Evolutionary conservation across 257 asterid genomes (phyloP).

Genomic region (Solanum chmielewskii): DNA sequence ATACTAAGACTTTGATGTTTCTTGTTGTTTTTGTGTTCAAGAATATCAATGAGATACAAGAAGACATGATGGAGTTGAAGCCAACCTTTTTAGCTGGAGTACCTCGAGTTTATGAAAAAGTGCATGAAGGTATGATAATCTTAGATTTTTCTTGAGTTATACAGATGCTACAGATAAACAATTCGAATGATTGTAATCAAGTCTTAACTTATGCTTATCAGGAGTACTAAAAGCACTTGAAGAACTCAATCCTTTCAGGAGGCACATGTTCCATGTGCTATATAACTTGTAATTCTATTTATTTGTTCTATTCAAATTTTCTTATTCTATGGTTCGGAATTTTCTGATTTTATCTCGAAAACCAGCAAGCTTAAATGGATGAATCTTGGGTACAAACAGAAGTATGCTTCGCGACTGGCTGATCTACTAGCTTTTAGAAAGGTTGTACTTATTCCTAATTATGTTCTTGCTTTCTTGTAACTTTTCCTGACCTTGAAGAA

Average conservation of each 20-base stretch:
- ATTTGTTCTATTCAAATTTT: background rate
- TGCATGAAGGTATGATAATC: slow-evolving; percentile 61
- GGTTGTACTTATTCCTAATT: slow-evolving; percentile 23
- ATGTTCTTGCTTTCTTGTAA: background rate
- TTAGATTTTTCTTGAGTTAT: background rate
- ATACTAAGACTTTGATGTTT: background rate
- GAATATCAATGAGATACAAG: slow-evolving; percentile 78
- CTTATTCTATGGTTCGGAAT: background rate
- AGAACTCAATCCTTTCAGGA: slow-evolving; percentile 80
- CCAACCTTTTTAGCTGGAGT: slow-evolving; percentile 97
- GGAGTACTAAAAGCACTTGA: slow-evolving; percentile 82
- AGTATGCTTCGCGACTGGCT: slow-evolving; percentile 70
- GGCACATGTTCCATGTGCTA: slow-evolving; percentile 59
- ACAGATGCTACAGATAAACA: background rate
- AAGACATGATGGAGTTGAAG: slow-evolving; percentile 68
- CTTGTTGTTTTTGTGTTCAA: slow-evolving; percentile 11
- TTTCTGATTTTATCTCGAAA: slow-evolving; percentile 3
- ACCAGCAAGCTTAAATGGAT: slow-evolving; percentile 89
- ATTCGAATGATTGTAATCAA: background rate
- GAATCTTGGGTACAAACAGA: slow-evolving; percentile 83
- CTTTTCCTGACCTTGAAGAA: background rate
- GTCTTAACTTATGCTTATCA: slow-evolving; percentile 5
- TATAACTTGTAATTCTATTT: slow-evolving; percentile 46
- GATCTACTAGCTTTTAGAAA: slow-evolving; percentile 91
- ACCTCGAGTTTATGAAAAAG: slow-evolving; percentile 77